Evolutionary conservation across 495 filamentous ascomycete species (phyloP).

Genomic region (Penicillium turbatum): DNA sequence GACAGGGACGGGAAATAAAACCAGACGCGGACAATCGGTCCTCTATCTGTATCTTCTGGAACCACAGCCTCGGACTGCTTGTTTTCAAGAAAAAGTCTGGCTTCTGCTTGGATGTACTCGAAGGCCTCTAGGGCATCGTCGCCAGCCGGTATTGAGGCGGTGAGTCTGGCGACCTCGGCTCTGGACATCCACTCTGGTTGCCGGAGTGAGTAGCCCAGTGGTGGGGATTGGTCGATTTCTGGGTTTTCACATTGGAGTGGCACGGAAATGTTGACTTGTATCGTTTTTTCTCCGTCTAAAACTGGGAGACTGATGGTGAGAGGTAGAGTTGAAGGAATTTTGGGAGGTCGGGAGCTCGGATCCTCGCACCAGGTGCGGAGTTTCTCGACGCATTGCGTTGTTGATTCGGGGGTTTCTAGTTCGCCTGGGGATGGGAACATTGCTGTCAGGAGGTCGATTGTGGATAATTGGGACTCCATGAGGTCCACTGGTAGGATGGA

Average conservation of each 20-base stretch:
- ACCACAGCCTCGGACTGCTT: conserved; percentile 11
- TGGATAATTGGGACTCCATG: conserved; percentile 35
- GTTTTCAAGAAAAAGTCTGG: conserved; percentile 22
- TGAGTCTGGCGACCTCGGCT: conserved; percentile 30
- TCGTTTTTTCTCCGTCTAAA: conserved; percentile 21
- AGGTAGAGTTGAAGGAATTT: conserved; percentile 24
- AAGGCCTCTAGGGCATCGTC: conserved; percentile 33
- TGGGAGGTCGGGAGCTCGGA: conserved; percentile 7
- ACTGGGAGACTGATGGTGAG: conserved; percentile 30
- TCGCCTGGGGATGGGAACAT: conserved; percentile 38
- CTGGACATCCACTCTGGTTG: conserved; percentile 44
- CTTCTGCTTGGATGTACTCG: conserved; percentile 31
- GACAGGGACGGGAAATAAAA: conserved; percentile 43
- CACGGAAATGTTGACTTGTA: conserved; percentile 36
- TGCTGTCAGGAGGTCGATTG: conserved; percentile 33
- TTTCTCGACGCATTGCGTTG: conserved; percentile 29
- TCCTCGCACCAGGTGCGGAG: conserved; percentile 33
- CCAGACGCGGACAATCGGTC: conserved; percentile 35
- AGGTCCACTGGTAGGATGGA: conserved; percentile 25
- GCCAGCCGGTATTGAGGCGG: conserved; percentile 26
- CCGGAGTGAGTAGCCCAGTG: conserved; percentile 30
- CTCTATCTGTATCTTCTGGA: neutral
- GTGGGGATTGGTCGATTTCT: conserved; percentile 25
- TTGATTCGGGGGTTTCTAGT: conserved; percentile 33
- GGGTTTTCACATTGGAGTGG: conserved; percentile 24